Evolutionary conservation across 805 yeast species (phyloP).

Genomic region (Zygotorulaspora sp.): DNA sequence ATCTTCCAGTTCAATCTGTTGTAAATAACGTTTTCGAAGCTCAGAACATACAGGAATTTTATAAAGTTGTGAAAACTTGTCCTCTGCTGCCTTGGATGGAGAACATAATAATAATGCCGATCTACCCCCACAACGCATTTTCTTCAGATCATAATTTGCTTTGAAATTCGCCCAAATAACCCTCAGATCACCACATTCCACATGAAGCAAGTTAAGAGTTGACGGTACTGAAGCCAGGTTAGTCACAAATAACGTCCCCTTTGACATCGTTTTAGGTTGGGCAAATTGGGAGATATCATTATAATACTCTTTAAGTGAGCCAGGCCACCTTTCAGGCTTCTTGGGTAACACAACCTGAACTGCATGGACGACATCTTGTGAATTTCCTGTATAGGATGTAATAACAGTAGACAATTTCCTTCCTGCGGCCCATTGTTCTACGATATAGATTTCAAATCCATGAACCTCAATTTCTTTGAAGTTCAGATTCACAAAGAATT

Average conservation of each 20-base stretch:
- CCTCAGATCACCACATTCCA: conserved; percentile 55
- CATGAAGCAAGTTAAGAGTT: conserved; percentile 62
- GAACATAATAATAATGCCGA: conserved; percentile 66
- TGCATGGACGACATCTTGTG: conserved; percentile 57
- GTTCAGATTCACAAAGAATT: conserved; percentile 36
- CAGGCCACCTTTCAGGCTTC: conserved; percentile 33
- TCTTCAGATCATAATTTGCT: conserved; percentile 70
- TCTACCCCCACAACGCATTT: conserved; percentile 80
- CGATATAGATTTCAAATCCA: conserved; percentile 87
- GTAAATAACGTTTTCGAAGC: conserved; percentile 8
- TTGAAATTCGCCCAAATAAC: conserved; percentile 54
- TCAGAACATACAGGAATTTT: conserved; percentile 41
- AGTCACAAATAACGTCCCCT: conserved; percentile 69
- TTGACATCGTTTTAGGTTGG: conserved; percentile 57
- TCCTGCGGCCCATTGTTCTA: conserved; percentile 90
- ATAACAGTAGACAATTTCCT: conserved; percentile 64
- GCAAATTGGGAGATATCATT: conserved; percentile 62
- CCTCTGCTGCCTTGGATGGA: conserved; percentile 73
- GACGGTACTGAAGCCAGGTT: conserved; percentile 80
- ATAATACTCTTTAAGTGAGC: conserved; percentile 53
- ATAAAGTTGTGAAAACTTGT: conserved; percentile 74
- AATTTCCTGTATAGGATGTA: conserved; percentile 82
- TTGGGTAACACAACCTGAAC: conserved; percentile 50
- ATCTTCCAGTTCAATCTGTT: conserved; percentile 10
- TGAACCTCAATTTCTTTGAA: conserved; percentile 47